A percentile compares a stretch with the other conserved stretches of the same genome.
phyloP scores from a whole-genome alignment of 2,329 filamentous ascomycete species.

The Dothistroma pini region DNA sequence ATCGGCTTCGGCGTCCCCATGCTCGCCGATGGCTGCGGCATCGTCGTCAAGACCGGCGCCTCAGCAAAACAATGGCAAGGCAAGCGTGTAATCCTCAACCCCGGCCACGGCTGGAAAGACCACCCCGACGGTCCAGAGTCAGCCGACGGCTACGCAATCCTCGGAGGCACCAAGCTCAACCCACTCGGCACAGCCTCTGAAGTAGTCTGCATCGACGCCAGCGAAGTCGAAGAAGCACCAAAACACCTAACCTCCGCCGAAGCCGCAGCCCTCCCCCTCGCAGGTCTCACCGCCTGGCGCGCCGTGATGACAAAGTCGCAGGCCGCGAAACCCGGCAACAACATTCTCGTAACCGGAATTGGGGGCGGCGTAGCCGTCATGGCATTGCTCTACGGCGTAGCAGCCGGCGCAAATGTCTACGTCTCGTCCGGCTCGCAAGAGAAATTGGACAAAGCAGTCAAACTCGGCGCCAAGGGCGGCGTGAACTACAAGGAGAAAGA shows the following conservation, averaged over 20 bases:
- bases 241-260: constrained; percentile 67
- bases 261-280: constrained; percentile 78
- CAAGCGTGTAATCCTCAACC: constrained; percentile 74
- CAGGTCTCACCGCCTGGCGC: constrained; percentile 83
- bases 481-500: constrained; percentile 72
- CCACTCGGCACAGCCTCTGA: constrained; percentile 71
- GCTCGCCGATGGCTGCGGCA: constrained; percentile 76
- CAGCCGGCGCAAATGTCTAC: constrained; percentile 70
- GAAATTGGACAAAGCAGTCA: constrained; percentile 70
- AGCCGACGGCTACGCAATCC: constrained; percentile 55
- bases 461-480: constrained; percentile 75
- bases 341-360: constrained; percentile 85
- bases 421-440: constrained; percentile 71
- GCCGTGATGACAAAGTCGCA: constrained; percentile 76
- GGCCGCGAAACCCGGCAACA: constrained; percentile 61
- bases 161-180: constrained; percentile 65
- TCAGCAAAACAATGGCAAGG: constrained; percentile 54
- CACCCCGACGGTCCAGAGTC: constrained; percentile 71
- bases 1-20: constrained; percentile 75
- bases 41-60: constrained; percentile 63
- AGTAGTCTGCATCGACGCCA: constrained; percentile 63
- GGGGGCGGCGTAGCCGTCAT: constrained; percentile 87
- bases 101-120: constrained; percentile 72
- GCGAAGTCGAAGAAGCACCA: constrained; percentile 73
- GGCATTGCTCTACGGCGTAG: constrained; percentile 74